phyloP scores from a whole-genome alignment of 2,329 filamentous ascomycete genomes.

The Albophoma yamanashiensis region DNA sequence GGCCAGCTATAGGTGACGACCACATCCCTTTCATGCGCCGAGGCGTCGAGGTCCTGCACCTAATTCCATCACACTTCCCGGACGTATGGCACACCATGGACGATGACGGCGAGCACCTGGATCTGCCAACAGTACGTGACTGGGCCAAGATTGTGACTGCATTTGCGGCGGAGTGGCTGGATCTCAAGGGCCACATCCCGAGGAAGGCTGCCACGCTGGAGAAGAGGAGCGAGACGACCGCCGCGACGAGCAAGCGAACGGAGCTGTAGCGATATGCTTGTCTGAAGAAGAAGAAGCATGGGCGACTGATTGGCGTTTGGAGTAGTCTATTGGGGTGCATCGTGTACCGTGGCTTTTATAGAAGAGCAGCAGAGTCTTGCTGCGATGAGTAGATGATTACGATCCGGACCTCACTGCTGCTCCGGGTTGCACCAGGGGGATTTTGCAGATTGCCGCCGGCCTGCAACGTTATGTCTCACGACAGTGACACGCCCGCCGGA shows the following conservation, averaged over 20 bases:
- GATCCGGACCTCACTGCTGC: not conserved
- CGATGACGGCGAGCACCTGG: slow-evolving; percentile 78
- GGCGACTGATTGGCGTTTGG: not conserved
- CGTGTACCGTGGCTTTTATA: not conserved
- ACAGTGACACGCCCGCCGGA: not conserved
- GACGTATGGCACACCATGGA: slow-evolving; percentile 74
- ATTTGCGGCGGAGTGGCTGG: slow-evolving; percentile 89
- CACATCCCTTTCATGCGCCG: slow-evolving; percentile 82
- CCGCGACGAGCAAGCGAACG: slow-evolving; percentile 16
- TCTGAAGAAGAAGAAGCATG: not conserved
- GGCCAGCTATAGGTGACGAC: slow-evolving; percentile 63
- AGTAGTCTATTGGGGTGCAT: not conserved
- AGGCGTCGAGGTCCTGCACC: slow-evolving; percentile 79
- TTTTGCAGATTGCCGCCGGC: not conserved
- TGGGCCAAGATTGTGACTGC: slow-evolving; percentile 79
- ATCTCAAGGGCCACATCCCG: slow-evolving; percentile 41
- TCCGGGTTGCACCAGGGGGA: not conserved
- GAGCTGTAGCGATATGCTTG: slow-evolving; percentile 13
- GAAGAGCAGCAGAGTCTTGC: not conserved
- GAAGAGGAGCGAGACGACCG: slow-evolving; percentile 15
- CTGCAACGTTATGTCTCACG: not conserved
- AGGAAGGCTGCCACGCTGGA: slow-evolving; percentile 11
- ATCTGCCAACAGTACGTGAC: slow-evolving; percentile 69
- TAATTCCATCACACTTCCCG: slow-evolving; percentile 81
- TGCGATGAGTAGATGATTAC: not conserved